Percentiles rank a stretch among this genome's conserved stretches.
phyloP scores from a whole-genome alignment of 2,329 filamentous ascomycete species.

The Monosporascus ibericus region DNA sequence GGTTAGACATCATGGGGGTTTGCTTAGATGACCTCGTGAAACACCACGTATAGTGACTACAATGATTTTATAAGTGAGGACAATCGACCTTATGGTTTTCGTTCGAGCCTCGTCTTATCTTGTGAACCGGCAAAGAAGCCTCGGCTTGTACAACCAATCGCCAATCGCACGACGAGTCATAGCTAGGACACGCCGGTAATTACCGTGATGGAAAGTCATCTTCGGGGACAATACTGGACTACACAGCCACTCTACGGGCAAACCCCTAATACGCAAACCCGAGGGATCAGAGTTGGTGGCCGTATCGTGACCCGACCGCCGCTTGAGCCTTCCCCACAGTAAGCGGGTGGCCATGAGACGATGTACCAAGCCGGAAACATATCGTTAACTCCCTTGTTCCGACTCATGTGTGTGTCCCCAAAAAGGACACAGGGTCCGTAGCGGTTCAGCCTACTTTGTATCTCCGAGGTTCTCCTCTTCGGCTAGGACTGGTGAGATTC shows the following conservation, averaged over 20 bases:
- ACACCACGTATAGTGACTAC: not conserved
- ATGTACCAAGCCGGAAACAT: conserved; percentile 12
- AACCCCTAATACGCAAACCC: not conserved
- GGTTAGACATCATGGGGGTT: not conserved
- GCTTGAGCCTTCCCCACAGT: conserved; percentile 5
- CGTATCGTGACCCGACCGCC: not conserved
- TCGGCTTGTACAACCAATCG: not conserved
- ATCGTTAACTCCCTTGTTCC: conserved; percentile 4
- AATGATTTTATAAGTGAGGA: not conserved
- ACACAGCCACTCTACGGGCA: too few relatives aligned
- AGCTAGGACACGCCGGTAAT: too few relatives aligned
- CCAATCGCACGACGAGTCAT: too few relatives aligned
- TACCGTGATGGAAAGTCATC: too few relatives aligned
- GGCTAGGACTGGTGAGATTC: not conserved
- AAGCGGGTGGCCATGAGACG: conserved; percentile 11
- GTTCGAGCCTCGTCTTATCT: not conserved
- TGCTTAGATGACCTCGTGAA: conserved; percentile 3
- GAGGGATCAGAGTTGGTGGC: not conserved
- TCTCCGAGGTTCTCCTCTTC: not conserved
- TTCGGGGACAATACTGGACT: too few relatives aligned
- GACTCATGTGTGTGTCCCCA: conserved; percentile 1
- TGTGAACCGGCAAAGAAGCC: not conserved
- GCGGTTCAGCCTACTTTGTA: not conserved
- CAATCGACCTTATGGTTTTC: not conserved
- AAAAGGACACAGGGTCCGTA: not conserved